Base-by-base conservation (phyloP, 805 yeast genomes). In the Candida easanensis region DNA sequence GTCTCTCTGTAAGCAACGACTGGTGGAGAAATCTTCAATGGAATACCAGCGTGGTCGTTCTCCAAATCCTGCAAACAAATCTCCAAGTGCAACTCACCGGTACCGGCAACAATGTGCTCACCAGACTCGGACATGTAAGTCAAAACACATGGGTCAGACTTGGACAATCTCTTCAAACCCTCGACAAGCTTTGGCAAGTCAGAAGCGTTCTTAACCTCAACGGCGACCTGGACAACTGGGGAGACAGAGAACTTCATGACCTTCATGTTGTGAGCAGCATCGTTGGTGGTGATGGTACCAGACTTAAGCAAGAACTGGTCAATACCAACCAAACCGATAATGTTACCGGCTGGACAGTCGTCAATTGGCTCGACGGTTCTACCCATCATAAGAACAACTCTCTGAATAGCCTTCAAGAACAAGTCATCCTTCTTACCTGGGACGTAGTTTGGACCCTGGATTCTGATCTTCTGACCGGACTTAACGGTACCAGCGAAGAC, bases 271-370 rank as follows among this genome's bases (percentile, higher is more conserved):
- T 93, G 97, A 62, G 99, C 86, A 64, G 88, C 74, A 73, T 93
- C 98, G 69, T 76, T 76, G 72, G 97, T 91, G 79, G 99, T 93
- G 68, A 91, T 78, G 66, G 99, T 91, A 89, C 98, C 99, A 67
- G 96, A 87, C 81, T 91, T 91, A 77, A 91, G 87, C 79, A 91
- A 86, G 88, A 90, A 91, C 83, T 91, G 99, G 79, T 91, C 99
- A 66, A 91, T 87, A 90, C 99, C 99, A 66, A 91, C 98, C 73
- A 91, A 80, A 89, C 98, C 99, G 70, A 90, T 82, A 84, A 91
- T 91, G 96, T 91, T 91, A 88, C 99, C 99, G 64, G 98, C 97
- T 72, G 99, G 98, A 79, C 95, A 87, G 80, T 91, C 98, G 67
- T 91, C 98, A 66, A 91, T 91, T 70, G 91, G 88, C 82, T 91